These are phyloP conservation scores for Cladosporium sp. DNA, from an alignment of 2,329 filamentous ascomycete genomes.

Conservation along the genomic window DNA sequence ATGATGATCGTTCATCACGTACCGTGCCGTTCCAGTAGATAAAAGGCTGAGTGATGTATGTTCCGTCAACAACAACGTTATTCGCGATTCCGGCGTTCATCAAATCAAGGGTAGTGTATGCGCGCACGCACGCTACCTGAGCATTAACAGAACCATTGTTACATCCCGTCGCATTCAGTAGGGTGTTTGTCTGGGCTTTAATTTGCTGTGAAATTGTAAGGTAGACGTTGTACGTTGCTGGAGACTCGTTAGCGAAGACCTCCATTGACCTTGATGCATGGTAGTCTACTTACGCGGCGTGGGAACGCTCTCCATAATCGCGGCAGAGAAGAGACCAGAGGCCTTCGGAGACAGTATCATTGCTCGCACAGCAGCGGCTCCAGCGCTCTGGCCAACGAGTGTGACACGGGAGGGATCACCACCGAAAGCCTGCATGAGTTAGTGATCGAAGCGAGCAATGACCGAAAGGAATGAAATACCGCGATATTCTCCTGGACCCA, in stretches of 20 bases:
- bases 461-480: not conserved
- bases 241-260: not conserved
- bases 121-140: not conserved
- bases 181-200: not conserved
- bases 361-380: not conserved
- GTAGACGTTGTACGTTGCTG: not conserved
- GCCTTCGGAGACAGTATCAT: not conserved
- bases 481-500: conserved; percentile 13
- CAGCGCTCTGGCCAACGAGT: not conserved
- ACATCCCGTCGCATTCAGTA: not conserved
- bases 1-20: not conserved
- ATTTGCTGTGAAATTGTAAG: not conserved
- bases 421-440: not conserved
- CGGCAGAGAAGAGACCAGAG: not conserved
- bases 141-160: not conserved
- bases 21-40: not conserved
- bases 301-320: not conserved
- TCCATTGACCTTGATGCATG: not conserved
- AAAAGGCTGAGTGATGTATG: not conserved
- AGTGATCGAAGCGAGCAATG: not conserved
- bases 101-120: not conserved
- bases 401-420: not conserved
- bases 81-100: not conserved
- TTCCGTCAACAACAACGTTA: not conserved
- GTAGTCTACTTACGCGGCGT: not conserved